Conservation (phyloP, 1,139 yeast species). For the Yamadazyma triangularis region DNA sequence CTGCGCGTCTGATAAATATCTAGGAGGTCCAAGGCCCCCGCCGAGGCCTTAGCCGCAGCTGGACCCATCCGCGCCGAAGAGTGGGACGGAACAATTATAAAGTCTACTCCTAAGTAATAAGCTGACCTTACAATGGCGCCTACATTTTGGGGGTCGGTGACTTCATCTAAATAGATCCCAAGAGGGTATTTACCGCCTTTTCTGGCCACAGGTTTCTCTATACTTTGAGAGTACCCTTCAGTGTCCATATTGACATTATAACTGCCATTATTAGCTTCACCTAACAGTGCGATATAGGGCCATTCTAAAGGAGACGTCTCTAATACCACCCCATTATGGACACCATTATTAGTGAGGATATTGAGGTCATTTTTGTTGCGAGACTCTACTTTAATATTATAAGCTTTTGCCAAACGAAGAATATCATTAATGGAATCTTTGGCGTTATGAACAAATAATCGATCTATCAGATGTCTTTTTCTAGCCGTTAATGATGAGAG, state of each 20-base stretch:
- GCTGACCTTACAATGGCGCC: constrained; percentile 87
- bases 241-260: constrained; percentile 18
- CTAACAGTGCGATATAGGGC: constrained; percentile 35
- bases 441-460: constrained; percentile 48
- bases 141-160: constrained; percentile 86
- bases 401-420: constrained; percentile 39
- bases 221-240: constrained; percentile 16
- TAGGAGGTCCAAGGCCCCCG: constrained; percentile 82
- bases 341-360: constrained; percentile 59
- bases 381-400: constrained; percentile 39
- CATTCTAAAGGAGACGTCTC: constrained; percentile 59
- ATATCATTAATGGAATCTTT: constrained; percentile 31
- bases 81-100: constrained; percentile 63
- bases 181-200: constrained; percentile 45
- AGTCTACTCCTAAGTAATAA: constrained; percentile 80
- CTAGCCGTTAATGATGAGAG: constrained; percentile 60
- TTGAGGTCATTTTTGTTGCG: constrained; percentile 57
- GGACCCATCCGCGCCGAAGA: constrained; percentile 77
- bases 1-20: constrained; percentile 55
- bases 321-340: constrained; percentile 78
- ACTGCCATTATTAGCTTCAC: constrained; percentile 18
- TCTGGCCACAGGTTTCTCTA: constrained; percentile 16
- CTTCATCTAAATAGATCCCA: constrained; percentile 74
- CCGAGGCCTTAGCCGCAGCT: constrained; percentile 73
- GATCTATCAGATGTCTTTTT: constrained; percentile 50